phyloP scores from a whole-genome alignment of 805 yeast species.

The Wickerhamiella hasegawae region DNA sequence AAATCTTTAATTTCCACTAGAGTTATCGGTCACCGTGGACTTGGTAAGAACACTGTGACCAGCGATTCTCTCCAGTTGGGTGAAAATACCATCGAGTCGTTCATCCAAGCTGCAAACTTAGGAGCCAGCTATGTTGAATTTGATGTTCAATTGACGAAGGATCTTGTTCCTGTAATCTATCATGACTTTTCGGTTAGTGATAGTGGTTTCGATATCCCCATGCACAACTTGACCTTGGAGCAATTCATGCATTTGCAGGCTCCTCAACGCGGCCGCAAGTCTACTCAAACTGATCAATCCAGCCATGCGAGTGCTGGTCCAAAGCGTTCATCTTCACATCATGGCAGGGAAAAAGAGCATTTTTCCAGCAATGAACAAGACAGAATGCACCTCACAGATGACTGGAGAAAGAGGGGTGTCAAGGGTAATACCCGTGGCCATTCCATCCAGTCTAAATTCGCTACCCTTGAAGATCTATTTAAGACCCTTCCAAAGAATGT shows the following conservation, averaged over 20 bases:
- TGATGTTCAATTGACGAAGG: slow-evolving; percentile 90
- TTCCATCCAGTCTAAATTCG: slow-evolving; percentile 82
- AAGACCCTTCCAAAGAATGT: slow-evolving; percentile 64
- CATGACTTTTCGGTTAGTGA: slow-evolving; percentile 93
- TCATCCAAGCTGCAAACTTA: slow-evolving; percentile 87
- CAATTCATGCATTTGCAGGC: slow-evolving; percentile 37
- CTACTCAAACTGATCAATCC: neutral
- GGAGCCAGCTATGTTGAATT: slow-evolving; percentile 96
- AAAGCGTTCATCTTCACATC: slow-evolving; percentile 26
- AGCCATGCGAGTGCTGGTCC: neutral
- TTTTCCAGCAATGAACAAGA: slow-evolving; percentile 8
- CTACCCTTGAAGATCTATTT: slow-evolving; percentile 73
- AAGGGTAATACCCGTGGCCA: slow-evolving; percentile 88
- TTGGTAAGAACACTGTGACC: slow-evolving; percentile 68
- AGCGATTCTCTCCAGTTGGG: slow-evolving; percentile 78
- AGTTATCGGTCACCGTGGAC: slow-evolving; percentile 91
- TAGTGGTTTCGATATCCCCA: slow-evolving; percentile 89
- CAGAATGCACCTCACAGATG: slow-evolving; percentile 64
- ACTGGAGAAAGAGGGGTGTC: slow-evolving; percentile 71
- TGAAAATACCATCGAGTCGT: slow-evolving; percentile 87
- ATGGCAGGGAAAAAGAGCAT: slow-evolving; percentile 20
- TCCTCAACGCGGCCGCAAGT: slow-evolving; percentile 3
- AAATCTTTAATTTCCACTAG: slow-evolving; percentile 73
- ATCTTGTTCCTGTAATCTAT: slow-evolving; percentile 78
- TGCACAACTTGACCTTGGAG: slow-evolving; percentile 81